A percentile compares a stretch with the other conserved stretches of the same genome.
Evolutionary conservation across 164 flowering plant species (phyloP).

Genomic region (Buxus sempervirens): DNA sequence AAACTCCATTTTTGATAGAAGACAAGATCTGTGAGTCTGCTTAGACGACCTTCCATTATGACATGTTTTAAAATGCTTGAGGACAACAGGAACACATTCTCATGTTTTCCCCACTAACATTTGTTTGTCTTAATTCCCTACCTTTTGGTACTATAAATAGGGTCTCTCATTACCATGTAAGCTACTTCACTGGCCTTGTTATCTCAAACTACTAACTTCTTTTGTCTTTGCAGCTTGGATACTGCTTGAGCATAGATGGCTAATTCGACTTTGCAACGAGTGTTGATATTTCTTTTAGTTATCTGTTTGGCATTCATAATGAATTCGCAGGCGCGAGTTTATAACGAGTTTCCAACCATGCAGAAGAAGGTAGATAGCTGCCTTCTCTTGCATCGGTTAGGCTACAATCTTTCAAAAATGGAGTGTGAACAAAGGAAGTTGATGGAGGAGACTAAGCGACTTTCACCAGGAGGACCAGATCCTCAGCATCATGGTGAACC

Average conservation of each 20-base stretch:
- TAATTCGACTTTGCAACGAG: background rate
- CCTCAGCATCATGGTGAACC: background rate
- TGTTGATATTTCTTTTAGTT: background rate
- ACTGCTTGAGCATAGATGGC: background rate
- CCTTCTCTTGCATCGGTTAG: constrained; percentile 13
- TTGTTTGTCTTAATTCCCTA: background rate
- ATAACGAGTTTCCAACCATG: background rate
- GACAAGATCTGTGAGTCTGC: background rate
- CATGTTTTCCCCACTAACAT: background rate
- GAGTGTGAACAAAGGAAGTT: constrained; percentile 1
- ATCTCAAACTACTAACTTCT: background rate
- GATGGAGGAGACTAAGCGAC: background rate
- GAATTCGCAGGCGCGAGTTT: background rate
- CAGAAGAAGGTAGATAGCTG: constrained; percentile 8
- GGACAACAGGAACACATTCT: background rate
- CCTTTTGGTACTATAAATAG: background rate
- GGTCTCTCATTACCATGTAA: background rate
- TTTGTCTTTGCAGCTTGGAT: background rate
- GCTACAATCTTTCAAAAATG: background rate
- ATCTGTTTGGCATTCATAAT: background rate
- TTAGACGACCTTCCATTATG: background rate
- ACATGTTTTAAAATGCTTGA: background rate
- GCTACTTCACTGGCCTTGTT: background rate
- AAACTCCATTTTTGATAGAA: background rate
- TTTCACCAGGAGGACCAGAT: constrained; percentile 11